A percentile compares a stretch with the other conserved stretches of the same genome.
These are phyloP conservation scores for Leishmania lainsoni DNA, from an alignment of 208 protist species.

Conservation along the genomic window DNA sequence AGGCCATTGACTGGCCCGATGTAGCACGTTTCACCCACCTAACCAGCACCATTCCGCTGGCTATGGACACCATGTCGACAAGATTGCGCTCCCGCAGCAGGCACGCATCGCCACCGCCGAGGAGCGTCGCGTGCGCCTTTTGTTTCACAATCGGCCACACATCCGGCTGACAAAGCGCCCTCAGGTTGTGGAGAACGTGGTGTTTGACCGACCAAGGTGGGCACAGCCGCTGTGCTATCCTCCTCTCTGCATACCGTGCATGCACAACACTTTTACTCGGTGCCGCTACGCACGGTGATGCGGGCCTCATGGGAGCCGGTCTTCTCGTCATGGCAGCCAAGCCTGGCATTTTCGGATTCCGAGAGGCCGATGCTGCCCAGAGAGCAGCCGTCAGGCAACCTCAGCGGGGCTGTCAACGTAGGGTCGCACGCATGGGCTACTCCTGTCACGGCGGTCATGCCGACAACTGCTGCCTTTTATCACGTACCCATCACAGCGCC, in stretches of 20 bases:
- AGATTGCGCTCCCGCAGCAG: neutral
- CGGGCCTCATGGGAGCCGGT: conserved; percentile 18
- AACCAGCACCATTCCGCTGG: neutral
- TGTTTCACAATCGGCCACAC: conserved; percentile 45
- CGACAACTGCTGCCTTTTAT: conserved; percentile 11
- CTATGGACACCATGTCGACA: neutral
- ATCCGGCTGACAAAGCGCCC: conserved; percentile 28
- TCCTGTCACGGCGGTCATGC: neutral
- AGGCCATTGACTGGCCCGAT: neutral
- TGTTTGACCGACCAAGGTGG: conserved; percentile 46
- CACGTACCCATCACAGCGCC: conserved; percentile 11
- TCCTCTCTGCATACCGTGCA: conserved; percentile 17
- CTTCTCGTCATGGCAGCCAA: conserved; percentile 4
- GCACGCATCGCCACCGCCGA: conserved; percentile 29
- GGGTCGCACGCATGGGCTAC: neutral
- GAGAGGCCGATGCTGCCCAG: neutral
- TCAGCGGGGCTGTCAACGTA: neutral
- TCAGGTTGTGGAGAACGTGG: conserved; percentile 28
- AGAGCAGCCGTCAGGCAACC: neutral
- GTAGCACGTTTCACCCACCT: neutral
- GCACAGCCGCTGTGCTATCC: conserved; percentile 33
- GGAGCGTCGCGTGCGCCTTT: conserved; percentile 36
- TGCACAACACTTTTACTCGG: conserved; percentile 21
- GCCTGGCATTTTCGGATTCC: conserved; percentile 6
- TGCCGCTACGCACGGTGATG: conserved; percentile 12